Evolutionary conservation across 225 moss, liverwort and hornwort species (phyloP).

Genomic region (Antitrichia curtipendula): DNA sequence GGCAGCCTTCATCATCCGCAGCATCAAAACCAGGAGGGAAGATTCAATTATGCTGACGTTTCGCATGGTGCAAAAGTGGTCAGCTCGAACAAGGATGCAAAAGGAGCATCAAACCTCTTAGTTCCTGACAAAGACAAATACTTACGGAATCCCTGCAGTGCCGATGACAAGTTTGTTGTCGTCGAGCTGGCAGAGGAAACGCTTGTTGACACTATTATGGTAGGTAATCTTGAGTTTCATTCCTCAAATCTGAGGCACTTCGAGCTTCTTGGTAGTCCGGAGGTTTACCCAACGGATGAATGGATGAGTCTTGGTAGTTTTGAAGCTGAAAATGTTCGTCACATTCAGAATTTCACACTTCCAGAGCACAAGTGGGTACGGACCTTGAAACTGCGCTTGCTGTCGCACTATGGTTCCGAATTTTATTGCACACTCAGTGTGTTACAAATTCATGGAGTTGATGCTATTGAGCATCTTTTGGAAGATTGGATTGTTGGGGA

Average conservation of each 20-base stretch:
- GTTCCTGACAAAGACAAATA: constrained; percentile 89
- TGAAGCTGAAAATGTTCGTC: constrained; percentile 84
- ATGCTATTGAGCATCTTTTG: constrained; percentile 80
- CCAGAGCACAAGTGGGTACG: constrained; percentile 81
- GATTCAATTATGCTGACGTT: constrained; percentile 71
- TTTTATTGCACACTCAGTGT: constrained; percentile 89
- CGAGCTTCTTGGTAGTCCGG: constrained; percentile 80
- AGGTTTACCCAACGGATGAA: constrained; percentile 62
- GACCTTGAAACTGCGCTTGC: constrained; percentile 70
- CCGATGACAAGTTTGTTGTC: constrained; percentile 68
- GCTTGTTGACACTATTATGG: constrained; percentile 64
- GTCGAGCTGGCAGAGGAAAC: constrained; percentile 91
- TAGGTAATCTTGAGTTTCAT: constrained; percentile 91
- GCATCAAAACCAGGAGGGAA: constrained; percentile 54
- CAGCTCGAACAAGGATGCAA: constrained; percentile 77
- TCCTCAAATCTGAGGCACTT: constrained; percentile 82
- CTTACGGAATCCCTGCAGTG: constrained; percentile 88
- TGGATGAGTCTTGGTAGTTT: constrained; percentile 81
- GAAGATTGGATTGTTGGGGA: constrained; percentile 90
- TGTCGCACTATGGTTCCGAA: constrained; percentile 80
- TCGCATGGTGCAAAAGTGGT: constrained; percentile 81
- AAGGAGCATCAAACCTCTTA: constrained; percentile 77
- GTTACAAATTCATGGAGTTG: constrained; percentile 80
- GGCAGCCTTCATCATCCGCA: constrained; percentile 32
- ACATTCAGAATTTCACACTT: constrained; percentile 71